These are phyloP conservation scores for Colletotrichum viniferum DNA, from an alignment of 2,329 filamentous ascomycete genomes.

Conservation along the genomic window DNA sequence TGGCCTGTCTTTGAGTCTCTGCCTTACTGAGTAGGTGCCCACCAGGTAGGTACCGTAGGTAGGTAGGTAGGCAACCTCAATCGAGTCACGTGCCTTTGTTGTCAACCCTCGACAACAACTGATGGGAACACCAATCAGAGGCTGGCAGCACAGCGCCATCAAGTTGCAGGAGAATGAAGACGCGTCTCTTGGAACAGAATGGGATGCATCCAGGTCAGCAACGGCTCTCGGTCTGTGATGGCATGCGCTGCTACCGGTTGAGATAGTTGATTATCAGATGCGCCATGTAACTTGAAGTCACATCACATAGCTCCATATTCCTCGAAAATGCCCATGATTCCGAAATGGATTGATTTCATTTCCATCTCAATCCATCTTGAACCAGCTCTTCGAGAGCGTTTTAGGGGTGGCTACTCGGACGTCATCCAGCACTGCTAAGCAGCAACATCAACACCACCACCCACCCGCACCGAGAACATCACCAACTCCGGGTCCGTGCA, in stretches of 20 bases:
- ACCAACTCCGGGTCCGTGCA: background rate
- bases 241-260: background rate
- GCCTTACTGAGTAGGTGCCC: background rate
- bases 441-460: background rate
- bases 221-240: background rate
- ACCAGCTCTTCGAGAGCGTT: background rate
- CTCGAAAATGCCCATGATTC: background rate
- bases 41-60: background rate
- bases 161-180: background rate
- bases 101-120: background rate
- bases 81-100: background rate
- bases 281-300: background rate
- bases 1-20: background rate
- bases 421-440: too few relatives aligned
- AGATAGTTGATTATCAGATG: background rate
- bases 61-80: background rate
- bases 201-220: background rate
- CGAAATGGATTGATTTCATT: background rate
- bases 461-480: background rate
- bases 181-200: background rate
- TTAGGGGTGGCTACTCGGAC: background rate
- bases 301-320: background rate
- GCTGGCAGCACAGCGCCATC: background rate
- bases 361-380: background rate
- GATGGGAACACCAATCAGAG: background rate